Conservation (phyloP, 805 yeast species). For the Candida piceae region DNA sequence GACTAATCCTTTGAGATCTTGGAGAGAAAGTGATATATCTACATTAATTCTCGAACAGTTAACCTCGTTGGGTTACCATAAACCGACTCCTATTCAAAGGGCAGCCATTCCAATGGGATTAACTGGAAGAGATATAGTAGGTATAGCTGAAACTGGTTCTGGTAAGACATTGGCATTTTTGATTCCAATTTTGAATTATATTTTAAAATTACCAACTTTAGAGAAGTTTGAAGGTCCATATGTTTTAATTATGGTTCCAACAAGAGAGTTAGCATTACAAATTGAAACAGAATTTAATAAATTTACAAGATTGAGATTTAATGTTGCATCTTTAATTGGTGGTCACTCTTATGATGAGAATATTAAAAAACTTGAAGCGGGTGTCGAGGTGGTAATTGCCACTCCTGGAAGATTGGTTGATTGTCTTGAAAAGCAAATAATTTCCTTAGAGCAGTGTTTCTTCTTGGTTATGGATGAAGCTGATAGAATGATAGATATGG, state of each 20-base stretch:
- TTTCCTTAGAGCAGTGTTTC: constrained; percentile 55
- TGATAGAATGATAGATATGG: constrained; percentile 92
- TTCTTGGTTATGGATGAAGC: constrained; percentile 88
- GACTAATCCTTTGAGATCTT: constrained; percentile 60
- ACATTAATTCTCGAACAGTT: constrained; percentile 34
- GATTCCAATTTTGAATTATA: constrained; percentile 62
- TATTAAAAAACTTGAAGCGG: constrained; percentile 49
- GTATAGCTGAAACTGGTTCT: constrained; percentile 95
- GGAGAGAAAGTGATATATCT: constrained; percentile 64
- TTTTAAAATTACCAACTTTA: constrained; percentile 41
- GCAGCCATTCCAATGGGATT: constrained; percentile 76
- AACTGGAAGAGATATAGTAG: constrained; percentile 61
- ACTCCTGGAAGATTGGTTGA: constrained; percentile 93
- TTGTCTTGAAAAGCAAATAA: constrained; percentile 61
- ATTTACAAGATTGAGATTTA: constrained; percentile 32
- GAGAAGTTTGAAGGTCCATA: constrained; percentile 63
- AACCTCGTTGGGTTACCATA: constrained; percentile 37
- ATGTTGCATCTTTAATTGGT: constrained; percentile 71
- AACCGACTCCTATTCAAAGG: constrained; percentile 89
- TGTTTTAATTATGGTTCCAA: constrained; percentile 79
- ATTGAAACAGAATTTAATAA: constrained; percentile 58
- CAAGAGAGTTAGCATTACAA: constrained; percentile 90
- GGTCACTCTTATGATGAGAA: constrained; percentile 84
- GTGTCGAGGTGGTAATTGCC: constrained; percentile 80
- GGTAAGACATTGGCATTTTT: constrained; percentile 88